Base-by-base conservation (phyloP, 345 rosid species). In the Gossypium bickii region DNA sequence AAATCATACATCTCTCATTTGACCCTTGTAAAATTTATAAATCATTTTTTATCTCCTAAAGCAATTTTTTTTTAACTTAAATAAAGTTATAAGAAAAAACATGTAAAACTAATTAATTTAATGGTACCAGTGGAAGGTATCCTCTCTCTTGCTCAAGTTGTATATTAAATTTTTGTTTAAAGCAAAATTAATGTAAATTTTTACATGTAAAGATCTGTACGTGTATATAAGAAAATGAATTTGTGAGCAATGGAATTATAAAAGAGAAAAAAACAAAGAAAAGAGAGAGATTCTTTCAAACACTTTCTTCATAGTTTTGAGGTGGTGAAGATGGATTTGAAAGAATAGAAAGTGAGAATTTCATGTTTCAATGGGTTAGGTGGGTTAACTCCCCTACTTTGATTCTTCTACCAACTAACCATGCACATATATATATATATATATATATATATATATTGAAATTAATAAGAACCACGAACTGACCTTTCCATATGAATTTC, bases 331-430 rank as follows among this genome's bases (percentile, higher is more conserved):
- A 18, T n/a, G 52, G 17, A 44, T 12, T 18, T 65, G 52, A 65
- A 65, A 20, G 7, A 34, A 0, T 18, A 18, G 52, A 65, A 65
- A n/a, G 3, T 10, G 29, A 65, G 15, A 43, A 65, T 3, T 52
- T 65, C 51, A 43, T 44, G 52, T 65, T 65, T 43, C 52, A 65
- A 18, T 18, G 44, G 52, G 16, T 44, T 65, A 44, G 52, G 52
- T 65, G 68, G 47, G 48, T 63, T 47, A n/a, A 64, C 49, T 64
- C 9, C 67, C 49, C 68, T 64, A 64, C 24, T 41, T 64, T 38
- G 25, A 64, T 64, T 64, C 68, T 41, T 41, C 49, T n/a, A 64
- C 68, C 48, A 16, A 38, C 62, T 11, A 9, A 55, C 12, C 4
- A 18, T 3, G 4, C 25, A n/a, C 8, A 10, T 7, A 63, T n/a